Evolutionary conservation across 306 rosid species (phyloP), one percentile per base, ranked within the genome.

Genomic region (Prinsepia uniflora): DNA sequence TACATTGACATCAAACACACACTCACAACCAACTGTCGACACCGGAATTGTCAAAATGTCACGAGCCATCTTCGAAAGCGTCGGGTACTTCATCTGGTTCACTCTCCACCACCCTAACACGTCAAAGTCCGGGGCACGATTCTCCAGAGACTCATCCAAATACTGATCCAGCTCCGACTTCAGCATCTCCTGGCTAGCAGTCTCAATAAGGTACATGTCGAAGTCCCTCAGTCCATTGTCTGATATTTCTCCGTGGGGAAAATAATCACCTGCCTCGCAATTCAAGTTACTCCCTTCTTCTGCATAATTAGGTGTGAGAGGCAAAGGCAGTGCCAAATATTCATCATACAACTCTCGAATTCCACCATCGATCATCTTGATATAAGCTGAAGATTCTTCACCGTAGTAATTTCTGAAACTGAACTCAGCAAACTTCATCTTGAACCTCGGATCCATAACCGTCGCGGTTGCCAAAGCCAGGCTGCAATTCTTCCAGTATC

Each of bases 391-490:
- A 60, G 98, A 85, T 56, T 89, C 95, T 9, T 94, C 97, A 5
- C 91, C 90, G 43, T 81, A 87, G 55, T 89, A 72, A 78, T 86
- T 89, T 44, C 92, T 78, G 90, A 94, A 94, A 83, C 96, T 89
- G 58, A 90, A 94, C 88, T 94, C 97, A 41, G 90, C 95, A 71
- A 94, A 89, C 89, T 90, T 90, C 97, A 91, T 87, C 88, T 94
- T 94, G 81, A 94, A 90, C 63, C 97, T 86, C 55, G 98, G 98
- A 83, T 94, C 97, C 96, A 94, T 86, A 17, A 87, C 97, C 46
- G 91, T 97, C 0, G 96, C 97, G 56, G 86, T 69, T 22, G 99
- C 97, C 85, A 90, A 82, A 74, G 93, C 86, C 75, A 94, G 80
- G 80, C 87, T 76, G 78, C 92, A 83, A 58, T 88, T 87, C 79